Percentiles rank a stretch among this genome's conserved stretches.
Evolutionary conservation across 2,329 filamentous ascomycete species (phyloP).

Genomic region (Pestalotiopsis sp.): DNA sequence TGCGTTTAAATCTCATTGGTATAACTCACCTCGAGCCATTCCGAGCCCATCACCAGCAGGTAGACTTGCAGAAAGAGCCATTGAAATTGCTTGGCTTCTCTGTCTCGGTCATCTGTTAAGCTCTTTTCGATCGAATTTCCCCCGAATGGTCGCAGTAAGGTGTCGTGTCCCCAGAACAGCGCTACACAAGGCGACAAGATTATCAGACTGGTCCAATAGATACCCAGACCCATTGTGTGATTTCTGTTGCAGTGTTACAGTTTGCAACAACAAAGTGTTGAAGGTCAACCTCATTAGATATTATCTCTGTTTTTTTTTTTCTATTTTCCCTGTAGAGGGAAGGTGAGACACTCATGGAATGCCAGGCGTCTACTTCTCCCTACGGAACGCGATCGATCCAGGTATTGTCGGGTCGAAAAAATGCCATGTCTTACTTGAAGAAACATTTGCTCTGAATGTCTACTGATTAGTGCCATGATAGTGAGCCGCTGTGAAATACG

Average conservation of each 20-base stretch:
- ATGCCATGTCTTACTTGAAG: not conserved
- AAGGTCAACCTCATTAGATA: too few relatives aligned
- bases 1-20: not conserved
- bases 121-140: conserved; percentile 9
- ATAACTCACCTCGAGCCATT: conserved; percentile 51
- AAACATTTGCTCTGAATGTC: not conserved
- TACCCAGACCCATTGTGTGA: conserved; percentile 20
- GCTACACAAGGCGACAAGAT: conserved; percentile 24
- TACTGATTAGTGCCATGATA: too few relatives aligned
- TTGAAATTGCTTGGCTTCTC: conserved; percentile 23
- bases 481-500: too few relatives aligned
- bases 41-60: conserved; percentile 51
- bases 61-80: conserved; percentile 40
- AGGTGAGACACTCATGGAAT: conserved; percentile 5
- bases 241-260: not conserved
- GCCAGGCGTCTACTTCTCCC: not conserved
- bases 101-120: conserved; percentile 11
- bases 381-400: not conserved
- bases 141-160: conserved; percentile 17
- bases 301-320: not conserved
- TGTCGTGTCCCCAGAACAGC: conserved; percentile 20
- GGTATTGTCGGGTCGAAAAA: not conserved
- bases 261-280: not conserved
- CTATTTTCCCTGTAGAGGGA: not conserved
- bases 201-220: conserved; percentile 29